Conservation (phyloP, 1,284 basidiomycete species). For the Microbotryum violaceum region DNA sequence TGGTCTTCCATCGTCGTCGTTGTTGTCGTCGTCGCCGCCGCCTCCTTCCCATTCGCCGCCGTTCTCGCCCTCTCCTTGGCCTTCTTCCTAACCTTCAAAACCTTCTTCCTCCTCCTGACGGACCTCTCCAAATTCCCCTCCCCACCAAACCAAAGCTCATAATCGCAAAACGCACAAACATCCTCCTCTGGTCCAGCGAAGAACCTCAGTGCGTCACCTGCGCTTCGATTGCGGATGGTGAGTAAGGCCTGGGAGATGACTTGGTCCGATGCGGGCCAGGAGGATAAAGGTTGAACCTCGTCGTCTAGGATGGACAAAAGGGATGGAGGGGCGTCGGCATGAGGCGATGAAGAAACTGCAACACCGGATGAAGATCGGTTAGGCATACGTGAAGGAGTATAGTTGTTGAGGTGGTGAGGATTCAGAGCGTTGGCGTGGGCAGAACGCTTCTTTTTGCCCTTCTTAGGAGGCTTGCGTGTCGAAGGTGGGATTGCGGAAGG, state of each 20-base stretch:
- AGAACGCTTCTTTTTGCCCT: slow-evolving; percentile 37
- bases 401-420: slow-evolving; percentile 40
- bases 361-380: slow-evolving; percentile 3
- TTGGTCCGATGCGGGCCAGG: slow-evolving; percentile 28
- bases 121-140: slow-evolving; percentile 34
- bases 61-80: slow-evolving; percentile 34
- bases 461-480: slow-evolving; percentile 24
- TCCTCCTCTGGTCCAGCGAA: slow-evolving; percentile 36
- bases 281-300: slow-evolving; percentile 5
- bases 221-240: too few relatives aligned
- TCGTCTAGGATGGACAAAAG: not conserved
- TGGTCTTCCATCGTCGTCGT: not conserved
- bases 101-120: slow-evolving; percentile 37
- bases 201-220: slow-evolving; percentile 7
- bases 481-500: slow-evolving; percentile 5
- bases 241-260: slow-evolving; percentile 10
- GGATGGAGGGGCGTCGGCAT: not conserved
- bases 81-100: slow-evolving; percentile 36
- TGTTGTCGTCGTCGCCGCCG: not conserved
- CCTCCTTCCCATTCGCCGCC: slow-evolving; percentile 1
- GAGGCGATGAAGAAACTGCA: not conserved
- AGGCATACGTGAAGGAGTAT: slow-evolving; percentile 36
- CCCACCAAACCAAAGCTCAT: slow-evolving; percentile 42
- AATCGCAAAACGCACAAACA: slow-evolving; percentile 43
- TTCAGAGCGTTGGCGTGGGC: slow-evolving; percentile 40